Evolutionary conservation across 768 basidiomycete species (phyloP).

Genomic region (Dacryopinax primogenitus): DNA sequence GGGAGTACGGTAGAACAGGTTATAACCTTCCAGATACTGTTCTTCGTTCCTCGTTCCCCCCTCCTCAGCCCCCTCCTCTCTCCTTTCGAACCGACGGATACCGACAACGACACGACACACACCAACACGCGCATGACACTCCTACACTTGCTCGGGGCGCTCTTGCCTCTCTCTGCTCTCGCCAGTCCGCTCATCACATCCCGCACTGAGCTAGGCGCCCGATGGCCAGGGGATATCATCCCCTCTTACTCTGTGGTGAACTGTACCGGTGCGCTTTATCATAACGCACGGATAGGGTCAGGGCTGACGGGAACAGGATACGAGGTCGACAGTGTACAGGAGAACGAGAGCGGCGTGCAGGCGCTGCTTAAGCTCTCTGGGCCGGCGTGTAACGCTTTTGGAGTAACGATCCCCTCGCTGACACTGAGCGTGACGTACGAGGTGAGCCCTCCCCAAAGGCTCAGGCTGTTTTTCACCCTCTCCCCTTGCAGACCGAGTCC

Average conservation of each 20-base stretch:
- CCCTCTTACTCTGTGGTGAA: neutral
- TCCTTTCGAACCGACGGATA: neutral
- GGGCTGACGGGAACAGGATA: constrained; percentile 37
- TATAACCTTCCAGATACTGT: neutral
- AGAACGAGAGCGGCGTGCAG: constrained; percentile 26
- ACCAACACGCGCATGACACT: neutral
- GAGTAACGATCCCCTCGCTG: constrained; percentile 39
- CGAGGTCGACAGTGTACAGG: constrained; percentile 33
- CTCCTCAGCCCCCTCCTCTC: neutral
- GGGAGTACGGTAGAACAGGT: neutral
- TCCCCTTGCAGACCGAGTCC: neutral
- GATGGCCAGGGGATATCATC: neutral
- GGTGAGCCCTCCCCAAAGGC: neutral
- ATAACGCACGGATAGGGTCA: neutral
- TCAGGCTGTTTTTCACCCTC: neutral
- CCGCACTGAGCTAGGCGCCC: neutral
- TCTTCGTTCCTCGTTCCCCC: neutral
- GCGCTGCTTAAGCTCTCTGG: constrained; percentile 13
- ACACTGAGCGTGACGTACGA: constrained; percentile 45
- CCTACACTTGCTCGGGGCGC: neutral
- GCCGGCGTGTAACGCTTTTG: constrained; percentile 45
- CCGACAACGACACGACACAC: neutral
- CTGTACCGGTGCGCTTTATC: neutral
- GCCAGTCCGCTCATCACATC: neutral
- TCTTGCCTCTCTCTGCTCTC: neutral